Evolutionary conservation across 768 basidiomycete species (phyloP), one percentile per base, ranked within the genome.

Genomic region (Lyophyllum shimeji): DNA sequence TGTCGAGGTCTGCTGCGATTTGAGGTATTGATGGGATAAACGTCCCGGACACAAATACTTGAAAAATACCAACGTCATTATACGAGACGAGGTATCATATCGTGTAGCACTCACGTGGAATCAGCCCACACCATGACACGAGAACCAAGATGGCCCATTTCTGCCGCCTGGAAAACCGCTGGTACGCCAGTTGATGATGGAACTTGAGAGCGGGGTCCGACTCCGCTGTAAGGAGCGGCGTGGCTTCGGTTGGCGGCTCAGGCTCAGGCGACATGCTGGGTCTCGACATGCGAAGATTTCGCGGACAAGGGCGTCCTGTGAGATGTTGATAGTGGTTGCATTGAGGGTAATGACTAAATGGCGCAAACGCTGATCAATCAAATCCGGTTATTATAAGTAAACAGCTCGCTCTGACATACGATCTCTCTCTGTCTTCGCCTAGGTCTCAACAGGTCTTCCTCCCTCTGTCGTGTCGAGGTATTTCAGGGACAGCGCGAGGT

Each of bases 21-120:
- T 87, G 80, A 0, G 89, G 88, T 53, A 93, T 87, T 0, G 84
- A 83, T 0, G 90, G 90, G 2, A 90, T 77, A 66, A 93, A 90
- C 0, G 82, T 82, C 0, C 82, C 85, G 7, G 82, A 73, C 0
- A 87, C 82, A 56, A 93, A 84, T 34, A 87, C 90, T 93, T 60
- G 4, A 15, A 46, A 27, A 33, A 42, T 31, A 47, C 47, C 34
- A 21, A 20, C 45, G 13, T 52, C 21, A 34, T 20, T 47, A 24
- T 17, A 29, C 20, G n/a, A 13, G 44, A 43, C 5, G 49, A 33
- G 34, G 37, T 40, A 18, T 17, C 18, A n/a, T 11, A 7, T 3
- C 5, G 42, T 29, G 9, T 5, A 23, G 13, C 34, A 63, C 70
- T 27, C 61, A 90, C 89, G 74, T 20, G 84, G 84, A 50, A 91